These are phyloP conservation scores for Paramyrothecium sp. DNA, from an alignment of 2,329 filamentous ascomycete species.

Conservation along the genomic window DNA sequence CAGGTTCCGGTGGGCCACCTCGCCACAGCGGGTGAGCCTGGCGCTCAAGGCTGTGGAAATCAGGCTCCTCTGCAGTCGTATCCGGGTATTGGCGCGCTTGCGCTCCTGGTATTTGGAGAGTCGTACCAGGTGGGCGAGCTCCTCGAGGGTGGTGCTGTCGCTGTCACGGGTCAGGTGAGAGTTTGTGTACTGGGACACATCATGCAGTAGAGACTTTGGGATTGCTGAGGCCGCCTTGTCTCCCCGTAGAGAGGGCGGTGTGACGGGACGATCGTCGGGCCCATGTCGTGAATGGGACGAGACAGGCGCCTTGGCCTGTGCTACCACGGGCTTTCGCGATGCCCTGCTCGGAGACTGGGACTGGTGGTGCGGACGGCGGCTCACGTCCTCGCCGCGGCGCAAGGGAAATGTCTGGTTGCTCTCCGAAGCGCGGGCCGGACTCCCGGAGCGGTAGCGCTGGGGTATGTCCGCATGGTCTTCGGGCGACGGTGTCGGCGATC, in stretches of 20 bases:
- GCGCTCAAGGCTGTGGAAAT: constrained; percentile 74
- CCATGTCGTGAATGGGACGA: constrained; percentile 25
- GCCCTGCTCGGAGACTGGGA: constrained; percentile 35
- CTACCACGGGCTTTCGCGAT: constrained; percentile 48
- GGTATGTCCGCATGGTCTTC: constrained; percentile 49
- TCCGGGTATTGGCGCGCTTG: constrained; percentile 70
- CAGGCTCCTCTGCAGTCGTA: constrained; percentile 71
- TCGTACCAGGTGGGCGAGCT: constrained; percentile 75
- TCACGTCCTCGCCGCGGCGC: constrained; percentile 42
- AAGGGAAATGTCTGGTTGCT: constrained; percentile 38
- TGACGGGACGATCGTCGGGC: constrained; percentile 21
- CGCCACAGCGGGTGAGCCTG: constrained; percentile 71
- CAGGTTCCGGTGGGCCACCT: constrained; percentile 71
- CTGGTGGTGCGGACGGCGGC: constrained; percentile 36
- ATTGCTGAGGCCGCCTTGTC: constrained; percentile 43
- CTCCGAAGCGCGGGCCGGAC: constrained; percentile 50
- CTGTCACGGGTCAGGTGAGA: constrained; percentile 57
- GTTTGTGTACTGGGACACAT: constrained; percentile 66
- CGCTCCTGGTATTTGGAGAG: constrained; percentile 80
- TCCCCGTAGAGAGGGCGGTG: constrained; percentile 31
- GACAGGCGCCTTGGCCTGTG: constrained; percentile 35
- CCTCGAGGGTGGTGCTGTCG: constrained; percentile 69
- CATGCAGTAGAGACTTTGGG: constrained; percentile 58
- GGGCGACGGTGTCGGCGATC: constrained; percentile 54
- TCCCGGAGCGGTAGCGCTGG: constrained; percentile 52